Base-by-base conservation (phyloP, 2,329 filamentous ascomycete genomes). In the Hypoxylon sp. region DNA sequence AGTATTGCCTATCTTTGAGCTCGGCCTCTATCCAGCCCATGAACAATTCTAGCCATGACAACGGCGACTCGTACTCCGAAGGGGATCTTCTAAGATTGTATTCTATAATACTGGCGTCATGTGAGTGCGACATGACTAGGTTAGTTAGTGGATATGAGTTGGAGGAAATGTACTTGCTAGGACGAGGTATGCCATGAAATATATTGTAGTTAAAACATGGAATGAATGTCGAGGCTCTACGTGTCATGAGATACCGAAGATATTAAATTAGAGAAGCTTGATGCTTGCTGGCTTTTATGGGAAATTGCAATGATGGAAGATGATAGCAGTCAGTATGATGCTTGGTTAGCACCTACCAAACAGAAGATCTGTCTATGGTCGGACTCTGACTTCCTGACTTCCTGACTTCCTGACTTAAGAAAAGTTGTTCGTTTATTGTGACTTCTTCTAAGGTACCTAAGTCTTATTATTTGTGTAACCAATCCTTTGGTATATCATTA, bases 41-140 rank as follows among this genome's bases (percentile, higher is more conserved):
- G 11, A 58, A 37, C 3, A 35, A 22, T 9, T 37, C 33, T n/a
- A 63, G 22, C 22, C 33, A 63, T 5, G 24, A 1, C 17, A 53
- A 59, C 11, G 31, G 2, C 17, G 64, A 59, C 9, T 31, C 17
- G 1, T 14, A 1, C 5, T 37, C 10, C 10, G 10, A 17, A 8
- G 11, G 9, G 5, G 2, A 1, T 17, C 51, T 51, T 5, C 24
- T n/a, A 4, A 64, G 22, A n/a, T 13, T 9, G 51, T 54, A 66
- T 5, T 50, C 5, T 14, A 5, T 3, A 26, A 66, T 66, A 8
- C 44, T 29, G 9, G 3, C n/a, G 11, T 22, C 29, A 29, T 61
- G 52, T 4, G 66, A 66, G 6, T n/a, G 0, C 3, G 57, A 59
- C 62, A 69, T 69, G 47, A 2, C 14, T 26, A n/a, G n/a, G n/a